Evolutionary conservation across 2,329 filamentous ascomycete genomes (phyloP).

Genomic region (Seiridium cupressi): DNA sequence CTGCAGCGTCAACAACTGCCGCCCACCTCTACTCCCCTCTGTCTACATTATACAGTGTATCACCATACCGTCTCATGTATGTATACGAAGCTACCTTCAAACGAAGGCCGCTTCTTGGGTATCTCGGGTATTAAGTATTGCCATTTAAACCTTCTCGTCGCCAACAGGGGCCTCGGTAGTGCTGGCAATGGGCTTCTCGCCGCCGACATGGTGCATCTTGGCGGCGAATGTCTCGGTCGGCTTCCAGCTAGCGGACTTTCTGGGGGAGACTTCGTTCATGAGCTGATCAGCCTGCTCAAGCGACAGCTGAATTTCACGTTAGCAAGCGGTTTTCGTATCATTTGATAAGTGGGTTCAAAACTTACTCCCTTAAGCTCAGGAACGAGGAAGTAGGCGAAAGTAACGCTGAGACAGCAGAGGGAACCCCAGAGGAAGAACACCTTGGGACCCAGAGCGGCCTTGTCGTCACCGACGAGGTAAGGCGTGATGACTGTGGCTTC

Average conservation of each 20-base stretch:
- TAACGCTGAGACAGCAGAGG: conserved; percentile 57
- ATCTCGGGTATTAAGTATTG: not conserved
- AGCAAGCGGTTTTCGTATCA: not conserved
- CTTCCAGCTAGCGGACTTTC: conserved; percentile 31
- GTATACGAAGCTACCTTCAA: not conserved
- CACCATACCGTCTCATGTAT: conserved; percentile 5
- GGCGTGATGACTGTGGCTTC: conserved; percentile 61
- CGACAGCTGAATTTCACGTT: conserved; percentile 42
- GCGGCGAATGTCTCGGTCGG: conserved; percentile 33
- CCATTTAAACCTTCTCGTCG: conserved; percentile 26
- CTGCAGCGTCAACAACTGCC: not conserved
- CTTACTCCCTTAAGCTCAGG: conserved; percentile 68
- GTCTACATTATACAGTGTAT: conserved; percentile 3
- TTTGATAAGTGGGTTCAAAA: not conserved
- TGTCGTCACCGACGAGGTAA: conserved; percentile 60
- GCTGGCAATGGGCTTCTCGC: conserved; percentile 18
- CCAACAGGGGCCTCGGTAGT: conserved; percentile 13
- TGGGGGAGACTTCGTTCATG: conserved; percentile 45
- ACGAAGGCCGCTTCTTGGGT: not conserved
- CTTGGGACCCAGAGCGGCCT: conserved; percentile 65
- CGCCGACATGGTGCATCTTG: conserved; percentile 26
- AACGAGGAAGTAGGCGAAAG: conserved; percentile 72
- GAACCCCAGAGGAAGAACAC: conserved; percentile 77
- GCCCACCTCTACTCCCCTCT: not conserved
- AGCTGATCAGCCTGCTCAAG: conserved; percentile 74